Evolutionary conservation across 78 protist species (phyloP), one percentile per base, ranked within the genome.

Genomic region (Bigelowiella natans): DNA sequence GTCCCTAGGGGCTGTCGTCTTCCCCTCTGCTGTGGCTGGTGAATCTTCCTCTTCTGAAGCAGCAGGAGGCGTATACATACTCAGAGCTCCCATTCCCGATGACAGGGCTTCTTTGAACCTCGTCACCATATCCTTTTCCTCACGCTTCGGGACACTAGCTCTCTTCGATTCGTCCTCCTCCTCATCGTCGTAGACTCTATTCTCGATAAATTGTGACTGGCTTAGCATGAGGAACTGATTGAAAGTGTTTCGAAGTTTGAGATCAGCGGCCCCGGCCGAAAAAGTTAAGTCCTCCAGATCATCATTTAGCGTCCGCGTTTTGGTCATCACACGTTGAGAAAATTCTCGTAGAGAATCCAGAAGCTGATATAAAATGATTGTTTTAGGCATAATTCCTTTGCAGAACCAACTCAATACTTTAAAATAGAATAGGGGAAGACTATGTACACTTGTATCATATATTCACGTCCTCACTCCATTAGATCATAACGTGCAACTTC

Each of bases 121-220:
- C 34, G 73, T 26, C 18, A 51, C 73, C 73, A 51, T 51, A 18
- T 51, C 73, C 18, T 51, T 51, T 7, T 51, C 73, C 18, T 51
- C 18, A 7, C 73, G 7, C 34, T 7, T 7, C 73, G 73, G 73
- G 18, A 51, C 34, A 18, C 34, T 26, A 51, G 73, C 18, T 7
- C 18, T 51, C 18, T 51, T 51, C 34, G 73, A 7, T 18, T 51
- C 73, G 34, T 7, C 7, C 18, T 51, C 73, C 86, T 83, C 86
- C 11, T 83, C 86, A 28, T 7, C 38, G 3, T 83, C 86, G 11
- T 83, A 83, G 39, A 83, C 86, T 29, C 86, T 29, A 34, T 83
- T 83, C 29, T 83, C 86, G 86, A 83, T 83, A 34, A 83, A 83
- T 34, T 83, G 86, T 11, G 86, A 30, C 38, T 83, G 11, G 86